Conservation (phyloP, 2,329 filamentous ascomycete species). For the Paecilomyces dactylethromorphus region DNA sequence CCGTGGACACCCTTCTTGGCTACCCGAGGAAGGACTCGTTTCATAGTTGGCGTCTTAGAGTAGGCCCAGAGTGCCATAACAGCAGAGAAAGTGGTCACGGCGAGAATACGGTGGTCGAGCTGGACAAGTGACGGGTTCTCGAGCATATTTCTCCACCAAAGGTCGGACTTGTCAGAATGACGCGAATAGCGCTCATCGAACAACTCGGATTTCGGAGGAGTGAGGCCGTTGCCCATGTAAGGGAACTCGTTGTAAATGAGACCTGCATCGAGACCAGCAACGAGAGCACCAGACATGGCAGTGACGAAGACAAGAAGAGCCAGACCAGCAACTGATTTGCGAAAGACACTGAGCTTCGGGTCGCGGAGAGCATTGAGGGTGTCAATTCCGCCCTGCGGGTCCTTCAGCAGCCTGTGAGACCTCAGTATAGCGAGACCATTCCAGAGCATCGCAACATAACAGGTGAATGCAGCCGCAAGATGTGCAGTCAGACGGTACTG, state of each 20-base stretch:
- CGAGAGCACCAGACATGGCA: constrained; percentile 86
- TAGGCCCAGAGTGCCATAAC: constrained; percentile 78
- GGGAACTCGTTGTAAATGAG: constrained; percentile 99
- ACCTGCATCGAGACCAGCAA: constrained; percentile 90
- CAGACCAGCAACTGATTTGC: constrained; percentile 64
- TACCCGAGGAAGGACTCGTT: constrained; percentile 47
- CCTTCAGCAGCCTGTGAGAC: constrained; percentile 62
- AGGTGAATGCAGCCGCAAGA: constrained; percentile 81
- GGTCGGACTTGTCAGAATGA: constrained; percentile 67
- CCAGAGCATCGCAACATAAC: constrained; percentile 91
- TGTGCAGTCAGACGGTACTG: constrained; percentile 92
- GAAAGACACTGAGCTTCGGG: constrained; percentile 66
- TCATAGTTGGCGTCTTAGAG: constrained; percentile 59
- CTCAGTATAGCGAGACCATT: constrained; percentile 80
- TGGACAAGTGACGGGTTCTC: constrained; percentile 96
- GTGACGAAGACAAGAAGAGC: constrained; percentile 76
- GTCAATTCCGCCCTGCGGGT: constrained; percentile 57
- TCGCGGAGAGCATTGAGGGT: constrained; percentile 57
- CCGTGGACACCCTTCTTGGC: constrained; percentile 67
- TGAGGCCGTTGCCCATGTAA: constrained; percentile 78
- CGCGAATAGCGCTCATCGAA: constrained; percentile 82
- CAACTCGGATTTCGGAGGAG: constrained; percentile 76
- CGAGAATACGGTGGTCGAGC: constrained; percentile 88
- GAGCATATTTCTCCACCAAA: constrained; percentile 96
- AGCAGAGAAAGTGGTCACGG: constrained; percentile 77